Percentiles rank a stretch among this genome's conserved stretches.
Evolutionary conservation across 768 basidiomycete species (phyloP).

Genomic region (Pholiota conissans): DNA sequence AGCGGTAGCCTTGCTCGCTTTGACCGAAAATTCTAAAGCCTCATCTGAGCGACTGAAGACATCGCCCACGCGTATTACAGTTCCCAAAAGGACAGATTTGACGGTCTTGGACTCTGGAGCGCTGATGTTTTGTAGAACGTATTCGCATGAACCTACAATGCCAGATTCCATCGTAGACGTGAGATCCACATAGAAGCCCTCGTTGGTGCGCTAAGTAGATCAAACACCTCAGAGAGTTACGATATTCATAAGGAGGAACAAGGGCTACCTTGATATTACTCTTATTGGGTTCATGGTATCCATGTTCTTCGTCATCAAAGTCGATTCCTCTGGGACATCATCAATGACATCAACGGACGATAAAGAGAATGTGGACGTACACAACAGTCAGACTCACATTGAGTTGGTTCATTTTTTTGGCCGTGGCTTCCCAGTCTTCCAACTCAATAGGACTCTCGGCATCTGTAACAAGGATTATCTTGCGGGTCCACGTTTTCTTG

Average conservation of each 20-base stretch:
- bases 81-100: constrained; percentile 66
- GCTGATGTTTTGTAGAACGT: constrained; percentile 60
- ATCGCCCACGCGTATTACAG: constrained; percentile 78
- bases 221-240: neutral
- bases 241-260: too few species aligned
- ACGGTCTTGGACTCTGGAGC: constrained; percentile 65
- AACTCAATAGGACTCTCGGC: constrained; percentile 73
- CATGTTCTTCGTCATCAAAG: constrained; percentile 75
- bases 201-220: constrained; percentile 61
- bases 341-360: neutral
- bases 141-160: constrained; percentile 61
- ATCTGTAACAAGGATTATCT: constrained; percentile 83
- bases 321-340: constrained; percentile 69
- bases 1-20: constrained; percentile 80
- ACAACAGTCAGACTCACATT: constrained; percentile 66
- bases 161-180: constrained; percentile 40
- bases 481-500: constrained; percentile 85
- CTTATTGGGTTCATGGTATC: constrained; percentile 68
- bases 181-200: constrained; percentile 57
- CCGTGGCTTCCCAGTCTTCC: constrained; percentile 74
- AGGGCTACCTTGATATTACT: constrained; percentile 64
- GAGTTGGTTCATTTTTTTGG: constrained; percentile 60
- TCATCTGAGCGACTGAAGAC: constrained; percentile 63
- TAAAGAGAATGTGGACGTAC: constrained; percentile 40
- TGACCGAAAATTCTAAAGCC: constrained; percentile 72